Evolutionary conservation across 495 filamentous ascomycete species (phyloP).

Genomic region (Daldinia concentrica): DNA sequence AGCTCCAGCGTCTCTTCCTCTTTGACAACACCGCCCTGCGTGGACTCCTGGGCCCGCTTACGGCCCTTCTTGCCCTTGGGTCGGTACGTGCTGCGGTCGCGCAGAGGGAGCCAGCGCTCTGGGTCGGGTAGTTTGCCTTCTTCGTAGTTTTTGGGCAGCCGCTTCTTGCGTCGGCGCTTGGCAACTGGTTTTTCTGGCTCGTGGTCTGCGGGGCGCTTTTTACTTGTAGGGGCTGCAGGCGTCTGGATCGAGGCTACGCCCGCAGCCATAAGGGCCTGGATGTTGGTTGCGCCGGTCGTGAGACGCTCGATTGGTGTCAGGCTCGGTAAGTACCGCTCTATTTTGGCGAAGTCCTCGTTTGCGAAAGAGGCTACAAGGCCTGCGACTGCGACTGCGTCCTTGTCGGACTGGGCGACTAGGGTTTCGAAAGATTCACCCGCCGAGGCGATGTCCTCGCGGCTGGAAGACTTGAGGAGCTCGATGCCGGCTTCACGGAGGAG

Average conservation of each 20-base stretch:
- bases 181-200: constrained; percentile 63
- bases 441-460: constrained; percentile 68
- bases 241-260: constrained; percentile 74
- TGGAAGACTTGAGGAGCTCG: constrained; percentile 77
- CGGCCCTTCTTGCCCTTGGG: constrained; percentile 93
- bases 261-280: constrained; percentile 72
- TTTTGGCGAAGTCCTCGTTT: constrained; percentile 67
- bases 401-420: constrained; percentile 68
- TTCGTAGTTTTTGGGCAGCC: constrained; percentile 82
- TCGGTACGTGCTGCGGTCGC: constrained; percentile 85
- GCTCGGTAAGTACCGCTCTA: constrained; percentile 65
- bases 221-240: constrained; percentile 49
- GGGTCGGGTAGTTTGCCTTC: constrained; percentile 79
- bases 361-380: constrained; percentile 88
- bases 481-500: constrained; percentile 83
- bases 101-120: constrained; percentile 91
- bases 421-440: constrained; percentile 80
- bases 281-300: constrained; percentile 72
- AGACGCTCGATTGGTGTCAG: constrained; percentile 74
- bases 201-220: constrained; percentile 68
- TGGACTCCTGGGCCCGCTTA: constrained; percentile 77
- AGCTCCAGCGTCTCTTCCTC: constrained; percentile 72
- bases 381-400: constrained; percentile 72
- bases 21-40: constrained; percentile 81
- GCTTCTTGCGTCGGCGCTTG: constrained; percentile 73